phyloP scores from a whole-genome alignment of 208 protist genomes.

The Entamoeba nuttalli region DNA sequence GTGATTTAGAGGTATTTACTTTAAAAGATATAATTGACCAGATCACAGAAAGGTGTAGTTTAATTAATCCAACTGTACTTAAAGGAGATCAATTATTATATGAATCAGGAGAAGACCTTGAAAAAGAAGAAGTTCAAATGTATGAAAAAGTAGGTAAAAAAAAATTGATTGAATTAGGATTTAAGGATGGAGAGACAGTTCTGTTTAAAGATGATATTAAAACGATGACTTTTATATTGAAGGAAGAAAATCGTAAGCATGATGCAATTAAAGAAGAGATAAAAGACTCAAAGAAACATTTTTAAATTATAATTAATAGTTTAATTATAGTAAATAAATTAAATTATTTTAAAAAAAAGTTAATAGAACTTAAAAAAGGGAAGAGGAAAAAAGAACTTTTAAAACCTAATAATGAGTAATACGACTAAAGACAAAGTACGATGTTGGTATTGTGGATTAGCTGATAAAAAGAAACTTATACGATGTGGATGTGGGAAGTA shows the following conservation, averaged over 20 bases:
- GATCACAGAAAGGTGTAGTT: not conserved
- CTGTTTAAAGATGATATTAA: not conserved
- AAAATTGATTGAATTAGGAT: not conserved
- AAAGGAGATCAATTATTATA: not conserved
- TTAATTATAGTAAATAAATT: no score
- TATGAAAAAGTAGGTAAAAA: not conserved
- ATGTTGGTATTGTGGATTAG: not conserved
- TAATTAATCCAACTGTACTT: not conserved
- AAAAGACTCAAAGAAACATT: no score
- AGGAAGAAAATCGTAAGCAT: not conserved
- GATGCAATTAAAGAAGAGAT: no score
- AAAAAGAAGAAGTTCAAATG: not conserved
- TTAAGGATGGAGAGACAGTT: not conserved
- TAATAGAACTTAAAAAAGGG: not conserved
- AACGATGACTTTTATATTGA: not conserved
- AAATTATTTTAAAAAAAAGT: no score
- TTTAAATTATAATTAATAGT: no score
- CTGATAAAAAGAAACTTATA: not conserved
- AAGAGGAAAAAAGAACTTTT: not conserved
- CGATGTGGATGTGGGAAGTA: conserved; percentile 1
- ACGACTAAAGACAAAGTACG: not conserved
- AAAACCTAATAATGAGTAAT: not conserved
- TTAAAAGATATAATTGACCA: not conserved
- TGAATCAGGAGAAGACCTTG: not conserved
- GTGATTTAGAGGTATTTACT: not conserved